Conservation (phyloP, 2,329 filamentous ascomycete species). For the Colletotrichum horii region DNA sequence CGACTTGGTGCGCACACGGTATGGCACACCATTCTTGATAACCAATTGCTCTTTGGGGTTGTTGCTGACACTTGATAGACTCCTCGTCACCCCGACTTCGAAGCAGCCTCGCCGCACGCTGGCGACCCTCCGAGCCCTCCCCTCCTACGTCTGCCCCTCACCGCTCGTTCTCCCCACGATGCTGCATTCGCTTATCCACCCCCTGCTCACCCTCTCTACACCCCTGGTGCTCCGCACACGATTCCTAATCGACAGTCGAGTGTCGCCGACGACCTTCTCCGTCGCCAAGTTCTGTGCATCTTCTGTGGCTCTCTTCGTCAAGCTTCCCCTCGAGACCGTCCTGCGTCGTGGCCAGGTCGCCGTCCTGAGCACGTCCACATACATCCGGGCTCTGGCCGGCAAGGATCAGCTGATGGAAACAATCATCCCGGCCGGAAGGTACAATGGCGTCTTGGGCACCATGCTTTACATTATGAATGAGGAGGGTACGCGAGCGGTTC, state of each 20-base stretch:
- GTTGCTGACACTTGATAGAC: slow-evolving; percentile 48
- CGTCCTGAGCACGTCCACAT: slow-evolving; percentile 63
- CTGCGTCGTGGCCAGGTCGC: slow-evolving; percentile 86
- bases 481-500: slow-evolving; percentile 70
- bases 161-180: slow-evolving; percentile 82
- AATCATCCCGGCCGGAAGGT: slow-evolving; percentile 80
- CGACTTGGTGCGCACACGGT: slow-evolving; percentile 84
- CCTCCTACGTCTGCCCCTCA: slow-evolving; percentile 75
- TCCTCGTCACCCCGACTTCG: slow-evolving; percentile 84
- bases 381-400: slow-evolving; percentile 52
- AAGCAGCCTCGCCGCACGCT: slow-evolving; percentile 79
- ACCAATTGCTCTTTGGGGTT: neutral
- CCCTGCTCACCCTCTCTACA: slow-evolving; percentile 79
- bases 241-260: slow-evolving; percentile 80
- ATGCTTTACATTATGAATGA: slow-evolving; percentile 87
- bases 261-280: slow-evolving; percentile 82
- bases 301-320: slow-evolving; percentile 80
- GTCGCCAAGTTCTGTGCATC: slow-evolving; percentile 83
- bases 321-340: slow-evolving; percentile 90
- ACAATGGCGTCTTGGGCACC: slow-evolving; percentile 86
- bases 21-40: slow-evolving; percentile 35
- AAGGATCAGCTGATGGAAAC: slow-evolving; percentile 63
- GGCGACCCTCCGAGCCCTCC: slow-evolving; percentile 77
- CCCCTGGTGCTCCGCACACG: slow-evolving; percentile 87
- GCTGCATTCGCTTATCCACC: slow-evolving; percentile 84